Percentiles rank a stretch among this genome's conserved stretches.
Conservation (phyloP, 2,329 filamentous ascomycete genomes). For the Ceratocystiopsis brevicomis region DNA sequence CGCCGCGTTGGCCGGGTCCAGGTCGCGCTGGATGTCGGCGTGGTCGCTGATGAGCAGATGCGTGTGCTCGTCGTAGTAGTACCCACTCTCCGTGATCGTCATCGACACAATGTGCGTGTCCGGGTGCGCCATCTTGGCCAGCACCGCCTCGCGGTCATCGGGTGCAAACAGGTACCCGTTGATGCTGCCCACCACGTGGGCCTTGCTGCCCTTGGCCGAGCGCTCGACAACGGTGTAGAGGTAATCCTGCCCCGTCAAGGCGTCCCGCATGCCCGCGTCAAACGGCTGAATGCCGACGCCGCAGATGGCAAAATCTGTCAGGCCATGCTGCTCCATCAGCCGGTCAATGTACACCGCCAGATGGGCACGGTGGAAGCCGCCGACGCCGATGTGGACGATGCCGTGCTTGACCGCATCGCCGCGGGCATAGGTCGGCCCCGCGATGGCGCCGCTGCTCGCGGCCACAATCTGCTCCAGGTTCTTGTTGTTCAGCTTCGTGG, state of each 20-base stretch:
- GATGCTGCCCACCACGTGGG: constrained; percentile 32
- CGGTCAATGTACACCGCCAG: constrained; percentile 31
- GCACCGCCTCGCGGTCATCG: constrained; percentile 30
- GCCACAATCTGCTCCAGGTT: constrained; percentile 19
- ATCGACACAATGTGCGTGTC: constrained; percentile 35
- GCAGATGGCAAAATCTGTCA: constrained; percentile 29
- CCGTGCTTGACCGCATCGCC: constrained; percentile 27
- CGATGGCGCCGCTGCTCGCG: constrained; percentile 10
- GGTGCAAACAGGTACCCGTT: constrained; percentile 32
- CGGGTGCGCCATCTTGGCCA: constrained; percentile 34
- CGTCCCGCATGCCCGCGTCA: constrained; percentile 31
- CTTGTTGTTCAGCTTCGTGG: constrained; percentile 20
- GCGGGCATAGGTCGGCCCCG: constrained; percentile 25
- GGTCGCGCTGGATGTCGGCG: constrained; percentile 29
- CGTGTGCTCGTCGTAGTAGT: constrained; percentile 40
- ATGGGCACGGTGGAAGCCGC: constrained; percentile 35
- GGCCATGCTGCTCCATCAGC: constrained; percentile 25
- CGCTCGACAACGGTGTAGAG: constrained; percentile 36
- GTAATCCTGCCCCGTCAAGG: constrained; percentile 26
- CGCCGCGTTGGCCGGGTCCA: constrained; percentile 25
- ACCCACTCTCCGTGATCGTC: constrained; percentile 36
- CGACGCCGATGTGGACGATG: constrained; percentile 34
- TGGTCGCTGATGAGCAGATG: constrained; percentile 29
- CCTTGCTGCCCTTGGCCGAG: constrained; percentile 28
- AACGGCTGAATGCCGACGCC: constrained; percentile 32